phyloP scores from a whole-genome alignment of 2,329 filamentous ascomycete species.

The Periconia macrospinosa region DNA sequence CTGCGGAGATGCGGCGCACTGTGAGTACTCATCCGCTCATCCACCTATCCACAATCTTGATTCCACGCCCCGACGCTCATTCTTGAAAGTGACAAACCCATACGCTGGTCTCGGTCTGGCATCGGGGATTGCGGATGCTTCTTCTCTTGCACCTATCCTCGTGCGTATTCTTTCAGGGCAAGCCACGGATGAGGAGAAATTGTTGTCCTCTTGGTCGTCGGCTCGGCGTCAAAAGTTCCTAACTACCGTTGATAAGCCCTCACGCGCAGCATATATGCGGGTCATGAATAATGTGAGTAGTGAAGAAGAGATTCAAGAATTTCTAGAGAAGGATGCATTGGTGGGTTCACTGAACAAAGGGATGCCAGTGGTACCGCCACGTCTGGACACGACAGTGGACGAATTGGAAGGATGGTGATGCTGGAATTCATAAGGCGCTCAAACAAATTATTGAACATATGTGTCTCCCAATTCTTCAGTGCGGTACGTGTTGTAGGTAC shows the following conservation, averaged over 20 bases:
- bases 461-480: no score
- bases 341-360: slow-evolving; percentile 33
- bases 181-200: slow-evolving; percentile 17
- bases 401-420: slow-evolving; percentile 32
- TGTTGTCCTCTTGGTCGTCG: slow-evolving; percentile 40
- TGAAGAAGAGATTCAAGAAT: slow-evolving; percentile 23
- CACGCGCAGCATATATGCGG: slow-evolving; percentile 28
- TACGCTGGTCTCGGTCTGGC: slow-evolving; percentile 42
- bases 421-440: neutral
- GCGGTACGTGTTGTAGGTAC: no score
- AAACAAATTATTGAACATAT: no score
- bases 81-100: slow-evolving; percentile 35
- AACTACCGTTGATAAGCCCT: slow-evolving; percentile 38
- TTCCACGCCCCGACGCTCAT: neutral
- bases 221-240: slow-evolving; percentile 40
- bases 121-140: slow-evolving; percentile 39
- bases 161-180: slow-evolving; percentile 21
- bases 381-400: slow-evolving; percentile 25
- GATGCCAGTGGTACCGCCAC: slow-evolving; percentile 33
- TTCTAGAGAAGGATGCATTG: slow-evolving; percentile 30
- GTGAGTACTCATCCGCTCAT: slow-evolving; percentile 12
- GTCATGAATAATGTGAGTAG: slow-evolving; percentile 29
- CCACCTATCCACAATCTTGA: neutral
- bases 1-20: slow-evolving; percentile 46
- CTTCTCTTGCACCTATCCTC: slow-evolving; percentile 32